Conservation (phyloP, 495 filamentous ascomycete genomes). For the Penicillium flavigenum region DNA sequence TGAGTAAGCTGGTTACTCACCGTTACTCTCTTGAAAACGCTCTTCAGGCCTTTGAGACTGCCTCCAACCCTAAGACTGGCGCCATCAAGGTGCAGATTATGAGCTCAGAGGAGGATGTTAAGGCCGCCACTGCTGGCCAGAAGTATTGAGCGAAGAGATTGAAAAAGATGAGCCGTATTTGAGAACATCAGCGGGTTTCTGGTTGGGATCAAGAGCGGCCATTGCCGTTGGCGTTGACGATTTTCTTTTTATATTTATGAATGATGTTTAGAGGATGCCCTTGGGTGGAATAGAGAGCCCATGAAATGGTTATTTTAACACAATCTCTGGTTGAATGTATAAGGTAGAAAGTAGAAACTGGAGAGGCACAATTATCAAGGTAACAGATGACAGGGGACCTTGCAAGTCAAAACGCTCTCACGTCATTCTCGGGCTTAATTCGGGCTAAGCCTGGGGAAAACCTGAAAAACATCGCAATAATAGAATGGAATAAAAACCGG, state of each 20-base stretch:
- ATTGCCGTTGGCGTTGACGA: slow-evolving; percentile 14
- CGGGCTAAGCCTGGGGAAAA: background rate
- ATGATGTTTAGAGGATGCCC: slow-evolving; percentile 25
- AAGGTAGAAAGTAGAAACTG: background rate
- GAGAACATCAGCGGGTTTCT: slow-evolving; percentile 11
- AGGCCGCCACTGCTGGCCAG: slow-evolving; percentile 42
- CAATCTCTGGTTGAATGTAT: background rate
- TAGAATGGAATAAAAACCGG: background rate
- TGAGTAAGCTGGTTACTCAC: slow-evolving; percentile 82
- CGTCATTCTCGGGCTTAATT: background rate
- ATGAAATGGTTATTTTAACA: slow-evolving; percentile 18
- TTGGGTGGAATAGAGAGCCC: slow-evolving; percentile 19
- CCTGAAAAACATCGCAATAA: background rate
- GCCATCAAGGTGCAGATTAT: slow-evolving; percentile 94
- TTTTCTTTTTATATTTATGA: slow-evolving; percentile 20
- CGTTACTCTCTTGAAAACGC: slow-evolving; percentile 83
- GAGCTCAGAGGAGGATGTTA: slow-evolving; percentile 49
- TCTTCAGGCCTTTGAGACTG: slow-evolving; percentile 82
- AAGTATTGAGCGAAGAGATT: slow-evolving; percentile 22
- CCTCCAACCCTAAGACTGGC: slow-evolving; percentile 81
- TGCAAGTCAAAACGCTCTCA: background rate
- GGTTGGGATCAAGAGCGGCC: slow-evolving; percentile 2
- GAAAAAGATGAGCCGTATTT: slow-evolving; percentile 5
- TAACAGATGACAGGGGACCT: background rate
- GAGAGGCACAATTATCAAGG: background rate